phyloP scores from a whole-genome alignment of 768 basidiomycete species.

The Hortiboletus campestris region DNA sequence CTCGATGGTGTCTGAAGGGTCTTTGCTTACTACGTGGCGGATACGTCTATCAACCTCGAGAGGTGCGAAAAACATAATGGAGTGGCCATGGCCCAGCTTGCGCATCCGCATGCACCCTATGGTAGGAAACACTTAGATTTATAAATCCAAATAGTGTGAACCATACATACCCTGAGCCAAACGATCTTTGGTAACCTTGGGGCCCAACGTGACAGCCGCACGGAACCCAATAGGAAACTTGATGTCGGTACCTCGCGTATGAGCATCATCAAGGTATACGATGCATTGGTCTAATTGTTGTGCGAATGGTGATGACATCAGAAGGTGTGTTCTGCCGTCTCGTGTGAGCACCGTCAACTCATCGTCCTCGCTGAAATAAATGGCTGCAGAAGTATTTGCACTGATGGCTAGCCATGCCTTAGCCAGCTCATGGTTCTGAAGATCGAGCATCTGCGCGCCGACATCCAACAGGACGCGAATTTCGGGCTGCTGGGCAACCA shows the following conservation, averaged over 20 bases:
- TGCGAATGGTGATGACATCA: slow-evolving; percentile 33
- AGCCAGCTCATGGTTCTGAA: slow-evolving; percentile 42
- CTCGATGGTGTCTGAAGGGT: neutral
- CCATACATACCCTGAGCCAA: slow-evolving; percentile 32
- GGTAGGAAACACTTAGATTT: neutral
- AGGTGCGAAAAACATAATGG: slow-evolving; percentile 48
- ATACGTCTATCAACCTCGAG: slow-evolving; percentile 39
- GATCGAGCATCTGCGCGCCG: slow-evolving; percentile 55
- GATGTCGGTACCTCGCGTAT: slow-evolving; percentile 40
- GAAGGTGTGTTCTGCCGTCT: slow-evolving; percentile 29
- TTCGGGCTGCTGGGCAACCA: slow-evolving; percentile 36
- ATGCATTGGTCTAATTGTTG: slow-evolving; percentile 36
- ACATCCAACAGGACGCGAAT: slow-evolving; percentile 52
- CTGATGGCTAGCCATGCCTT: slow-evolving; percentile 38
- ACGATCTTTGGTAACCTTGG: slow-evolving; percentile 38
- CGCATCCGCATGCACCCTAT: slow-evolving; percentile 56
- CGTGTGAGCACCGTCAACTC: slow-evolving; percentile 32
- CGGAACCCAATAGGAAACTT: slow-evolving; percentile 34
- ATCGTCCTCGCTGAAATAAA: slow-evolving; percentile 34
- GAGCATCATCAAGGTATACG: slow-evolving; percentile 40
- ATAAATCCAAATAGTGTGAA: neutral
- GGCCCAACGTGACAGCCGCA: slow-evolving; percentile 39
- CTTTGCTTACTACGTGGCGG: slow-evolving; percentile 24
- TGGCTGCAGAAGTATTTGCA: slow-evolving; percentile 21
- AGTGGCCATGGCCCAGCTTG: slow-evolving; percentile 45